Conservation (phyloP, 495 filamentous ascomycete species). For the Usnea hakonensis region DNA sequence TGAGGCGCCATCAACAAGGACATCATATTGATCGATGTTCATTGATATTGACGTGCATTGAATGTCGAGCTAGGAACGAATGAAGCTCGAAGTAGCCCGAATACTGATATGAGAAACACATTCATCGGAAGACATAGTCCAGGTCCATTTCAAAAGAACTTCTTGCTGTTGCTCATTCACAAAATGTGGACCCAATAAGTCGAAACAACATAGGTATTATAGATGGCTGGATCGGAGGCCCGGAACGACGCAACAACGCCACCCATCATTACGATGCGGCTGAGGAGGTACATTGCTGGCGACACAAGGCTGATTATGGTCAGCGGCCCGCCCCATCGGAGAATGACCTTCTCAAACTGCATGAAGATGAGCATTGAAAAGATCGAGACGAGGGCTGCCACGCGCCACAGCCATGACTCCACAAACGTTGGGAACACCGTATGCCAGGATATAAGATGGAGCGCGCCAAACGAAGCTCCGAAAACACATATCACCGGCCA, state of each 20-base stretch:
- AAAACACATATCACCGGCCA: constrained; percentile 28
- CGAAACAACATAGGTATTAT: constrained; percentile 22
- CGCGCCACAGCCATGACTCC: constrained; percentile 29
- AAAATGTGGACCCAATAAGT: constrained; percentile 16
- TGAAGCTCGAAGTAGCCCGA: background rate
- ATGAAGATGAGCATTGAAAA: constrained; percentile 29
- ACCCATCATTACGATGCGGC: constrained; percentile 29
- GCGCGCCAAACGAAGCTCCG: constrained; percentile 26
- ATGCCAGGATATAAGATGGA: constrained; percentile 29
- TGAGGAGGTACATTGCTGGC: constrained; percentile 28
- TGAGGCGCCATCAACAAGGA: too few relatives aligned
- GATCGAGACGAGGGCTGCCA: constrained; percentile 26
- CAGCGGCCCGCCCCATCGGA: constrained; percentile 29
- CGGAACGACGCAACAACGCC: constrained; percentile 28
- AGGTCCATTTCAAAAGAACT: background rate
- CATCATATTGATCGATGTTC: too few relatives aligned
- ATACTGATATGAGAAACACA: background rate
- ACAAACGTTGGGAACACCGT: constrained; percentile 23
- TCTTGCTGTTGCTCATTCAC: constrained; percentile 4
- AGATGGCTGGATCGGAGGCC: constrained; percentile 24
- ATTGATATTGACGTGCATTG: too few relatives aligned
- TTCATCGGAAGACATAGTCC: background rate
- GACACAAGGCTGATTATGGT: constrained; percentile 28
- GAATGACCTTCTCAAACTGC: constrained; percentile 32
- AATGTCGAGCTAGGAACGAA: too few relatives aligned